phyloP scores from a whole-genome alignment of 2,329 filamentous ascomycete genomes.

The Zasmidium citrigriseum region DNA sequence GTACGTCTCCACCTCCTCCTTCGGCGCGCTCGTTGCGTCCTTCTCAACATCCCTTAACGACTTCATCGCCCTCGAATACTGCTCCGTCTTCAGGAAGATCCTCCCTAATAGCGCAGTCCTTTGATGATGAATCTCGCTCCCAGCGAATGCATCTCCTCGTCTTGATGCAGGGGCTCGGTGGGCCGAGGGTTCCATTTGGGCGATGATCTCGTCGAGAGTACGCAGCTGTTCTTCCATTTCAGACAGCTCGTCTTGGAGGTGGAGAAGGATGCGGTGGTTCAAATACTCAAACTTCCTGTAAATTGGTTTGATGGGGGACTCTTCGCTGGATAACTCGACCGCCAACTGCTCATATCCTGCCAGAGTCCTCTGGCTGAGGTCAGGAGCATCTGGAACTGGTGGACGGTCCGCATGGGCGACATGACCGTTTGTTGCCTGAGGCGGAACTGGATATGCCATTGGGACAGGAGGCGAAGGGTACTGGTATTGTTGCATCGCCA shows the following conservation, averaged over 20 bases:
- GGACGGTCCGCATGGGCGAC: conserved; percentile 22
- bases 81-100: conserved; percentile 65
- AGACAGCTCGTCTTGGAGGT: conserved; percentile 81
- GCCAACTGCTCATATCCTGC: conserved; percentile 66
- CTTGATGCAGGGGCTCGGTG: conserved; percentile 56
- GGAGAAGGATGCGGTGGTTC: conserved; percentile 78
- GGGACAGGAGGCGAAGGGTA: conserved; percentile 20
- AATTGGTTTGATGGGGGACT: conserved; percentile 54
- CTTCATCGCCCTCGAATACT: conserved; percentile 65
- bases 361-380: conserved; percentile 31
- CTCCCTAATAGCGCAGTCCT: conserved; percentile 62
- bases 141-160: conserved; percentile 56
- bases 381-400: conserved; percentile 32
- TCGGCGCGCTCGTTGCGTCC: conserved; percentile 50
- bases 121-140: conserved; percentile 60
- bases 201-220: conserved; percentile 64
- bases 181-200: conserved; percentile 38
- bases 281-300: conserved; percentile 82
- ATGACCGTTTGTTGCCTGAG: conserved; percentile 17
- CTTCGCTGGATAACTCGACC: conserved; percentile 48
- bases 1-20: conserved; percentile 56
- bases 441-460: conserved; percentile 12
- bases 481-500: conserved; percentile 31
- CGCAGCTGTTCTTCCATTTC: conserved; percentile 79
- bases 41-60: conserved; percentile 59